Evolutionary conservation across 768 basidiomycete species (phyloP), one percentile per base, ranked within the genome.

Genomic region (Chlorophyllum brunneum): DNA sequence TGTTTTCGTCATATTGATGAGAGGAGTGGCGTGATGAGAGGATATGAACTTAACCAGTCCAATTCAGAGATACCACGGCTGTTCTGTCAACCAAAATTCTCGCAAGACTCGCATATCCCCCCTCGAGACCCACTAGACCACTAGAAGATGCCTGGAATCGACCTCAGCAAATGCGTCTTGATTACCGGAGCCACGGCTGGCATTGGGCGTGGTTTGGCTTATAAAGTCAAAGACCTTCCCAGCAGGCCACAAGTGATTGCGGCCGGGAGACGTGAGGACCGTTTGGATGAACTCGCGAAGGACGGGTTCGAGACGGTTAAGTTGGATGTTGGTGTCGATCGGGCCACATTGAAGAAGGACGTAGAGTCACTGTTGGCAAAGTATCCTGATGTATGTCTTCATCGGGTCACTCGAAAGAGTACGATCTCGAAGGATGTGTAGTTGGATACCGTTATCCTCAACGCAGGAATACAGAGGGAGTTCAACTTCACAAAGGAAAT

Each of bases 181-280:
- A 66, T 82, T 54, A 71, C 77, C 38, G 80, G 80, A 16, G 80
- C 79, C 1, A 82, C 81, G 2, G 66, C 78, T 26, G 81, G 81
- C 27, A 78, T 83, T 37, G 82, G 83, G 9, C 76, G 79, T 3
- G 73, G 75, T 24, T 73, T 84, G 4, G 81, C 81, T 4, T 67
- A 78, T 8, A 69, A 71, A n/a, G 68, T 82, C 42, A 69, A 76
- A 24, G 63, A 62, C 20, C 68, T 82, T 0, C 76, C 78, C 0
- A 74, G 71, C 34, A 63, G 69, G 29, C 80, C 79, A 1, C 69
- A 65, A 4, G 78, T 82, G 30, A 73, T 83, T 37, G 78, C 70
- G 13, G 64, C 70, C 11, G 80, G 81, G 8, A 70, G 80, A 30
- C 76, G 80, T 9, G 66, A 76, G 54, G 77, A 78, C 10, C 67